phyloP scores from a whole-genome alignment of 2,329 filamentous ascomycete species.

The Neonectria sp. region DNA sequence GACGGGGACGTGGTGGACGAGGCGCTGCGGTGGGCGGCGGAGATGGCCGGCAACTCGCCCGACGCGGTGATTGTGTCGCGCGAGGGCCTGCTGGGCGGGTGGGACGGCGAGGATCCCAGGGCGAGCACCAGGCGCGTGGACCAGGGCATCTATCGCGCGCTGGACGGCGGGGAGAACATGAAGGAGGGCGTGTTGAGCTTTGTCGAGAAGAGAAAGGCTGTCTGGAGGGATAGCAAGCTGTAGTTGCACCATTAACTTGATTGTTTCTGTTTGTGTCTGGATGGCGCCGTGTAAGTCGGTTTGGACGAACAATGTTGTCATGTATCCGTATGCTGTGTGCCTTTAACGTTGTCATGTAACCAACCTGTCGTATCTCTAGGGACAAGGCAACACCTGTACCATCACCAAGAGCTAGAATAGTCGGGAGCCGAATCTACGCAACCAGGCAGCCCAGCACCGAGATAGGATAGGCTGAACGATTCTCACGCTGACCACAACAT shows the following conservation, averaged over 20 bases:
- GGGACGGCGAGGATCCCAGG: slow-evolving; percentile 78
- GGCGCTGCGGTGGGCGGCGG: slow-evolving; percentile 73
- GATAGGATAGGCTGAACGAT: not conserved
- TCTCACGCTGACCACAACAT: not conserved
- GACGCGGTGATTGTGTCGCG: slow-evolving; percentile 83
- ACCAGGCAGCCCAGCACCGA: not conserved
- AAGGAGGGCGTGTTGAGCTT: slow-evolving; percentile 82
- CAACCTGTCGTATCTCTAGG: too few relatives aligned
- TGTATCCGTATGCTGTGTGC: not conserved
- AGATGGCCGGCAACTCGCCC: slow-evolving; percentile 78
- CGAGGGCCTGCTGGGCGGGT: slow-evolving; percentile 79
- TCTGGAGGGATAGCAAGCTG: slow-evolving; percentile 76
- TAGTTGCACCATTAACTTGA: slow-evolving; percentile 51
- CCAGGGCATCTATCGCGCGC: slow-evolving; percentile 70
- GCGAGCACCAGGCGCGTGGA: slow-evolving; percentile 71
- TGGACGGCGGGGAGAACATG: slow-evolving; percentile 80
- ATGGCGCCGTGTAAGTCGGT: not conserved
- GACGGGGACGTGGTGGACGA: slow-evolving; percentile 64
- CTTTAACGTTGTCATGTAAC: too few relatives aligned
- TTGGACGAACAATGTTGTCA: not conserved
- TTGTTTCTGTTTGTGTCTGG: too few relatives aligned
- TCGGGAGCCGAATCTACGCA: not conserved
- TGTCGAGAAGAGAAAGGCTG: slow-evolving; percentile 80
- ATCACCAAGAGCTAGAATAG: too few relatives aligned
- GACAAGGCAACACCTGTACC: too few relatives aligned